These are phyloP conservation scores for Lipomyces yamadae DNA, from an alignment of 805 yeast species.

Conservation along the genomic window DNA sequence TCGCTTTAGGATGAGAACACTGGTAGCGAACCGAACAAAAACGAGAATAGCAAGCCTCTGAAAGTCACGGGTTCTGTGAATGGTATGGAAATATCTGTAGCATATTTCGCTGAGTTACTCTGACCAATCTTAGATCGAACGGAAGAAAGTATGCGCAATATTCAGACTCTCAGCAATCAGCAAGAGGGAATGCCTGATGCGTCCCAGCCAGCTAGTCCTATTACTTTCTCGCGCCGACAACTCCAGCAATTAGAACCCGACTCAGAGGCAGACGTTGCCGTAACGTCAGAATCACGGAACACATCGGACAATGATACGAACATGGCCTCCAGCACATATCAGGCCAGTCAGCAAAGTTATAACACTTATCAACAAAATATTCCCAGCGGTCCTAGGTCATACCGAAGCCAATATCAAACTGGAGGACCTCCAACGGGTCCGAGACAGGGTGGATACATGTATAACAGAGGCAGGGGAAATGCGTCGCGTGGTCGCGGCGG, in stretches of 20 bases:
- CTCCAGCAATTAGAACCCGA: background rate
- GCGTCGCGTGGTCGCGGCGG: slow-evolving; percentile 3
- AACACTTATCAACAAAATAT: background rate
- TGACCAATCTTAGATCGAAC: background rate
- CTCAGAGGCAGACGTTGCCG: too few species aligned
- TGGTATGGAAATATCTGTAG: background rate
- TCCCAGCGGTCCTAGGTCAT: slow-evolving; percentile 29
- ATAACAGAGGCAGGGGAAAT: background rate
- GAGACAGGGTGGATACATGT: slow-evolving; percentile 3
- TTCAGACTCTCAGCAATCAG: background rate
- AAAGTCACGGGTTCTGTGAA: background rate
- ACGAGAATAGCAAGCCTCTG: background rate
- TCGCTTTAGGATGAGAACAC: background rate
- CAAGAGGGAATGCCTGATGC: background rate
- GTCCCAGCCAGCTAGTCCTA: background rate
- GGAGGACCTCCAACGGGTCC: slow-evolving; percentile 22
- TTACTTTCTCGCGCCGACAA: background rate
- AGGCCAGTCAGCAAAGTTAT: background rate
- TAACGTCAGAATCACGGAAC: background rate
- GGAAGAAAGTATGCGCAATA: background rate
- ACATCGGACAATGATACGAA: background rate
- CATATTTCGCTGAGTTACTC: background rate
- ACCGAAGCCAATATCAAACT: slow-evolving; percentile 8
- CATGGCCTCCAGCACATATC: background rate
- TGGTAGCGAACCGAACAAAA: background rate